Conservation (phyloP, 352 stramenopile genomes). For the Phytopythium vexans region DNA sequence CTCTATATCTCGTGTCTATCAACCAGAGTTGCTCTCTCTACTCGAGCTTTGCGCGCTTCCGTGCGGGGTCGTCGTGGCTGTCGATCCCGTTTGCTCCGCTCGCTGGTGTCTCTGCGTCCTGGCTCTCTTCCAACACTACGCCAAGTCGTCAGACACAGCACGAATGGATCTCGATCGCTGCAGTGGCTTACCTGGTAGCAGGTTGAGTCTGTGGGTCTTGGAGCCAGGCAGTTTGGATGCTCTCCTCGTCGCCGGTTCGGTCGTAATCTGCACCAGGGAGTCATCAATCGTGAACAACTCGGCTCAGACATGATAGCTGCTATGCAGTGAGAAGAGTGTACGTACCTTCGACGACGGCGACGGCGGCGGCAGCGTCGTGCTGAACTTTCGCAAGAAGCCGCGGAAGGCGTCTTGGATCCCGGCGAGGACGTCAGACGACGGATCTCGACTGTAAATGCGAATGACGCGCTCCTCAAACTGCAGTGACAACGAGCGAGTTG, state of each 20-base stretch:
- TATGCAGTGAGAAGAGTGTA: background rate
- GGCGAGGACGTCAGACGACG: constrained; percentile 39
- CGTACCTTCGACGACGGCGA: constrained; percentile 70
- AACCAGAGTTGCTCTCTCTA: too few relatives aligned
- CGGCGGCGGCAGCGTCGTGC: constrained; percentile 53
- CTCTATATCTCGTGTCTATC: too few relatives aligned
- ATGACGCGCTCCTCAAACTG: constrained; percentile 85
- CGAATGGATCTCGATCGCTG: too few relatives aligned
- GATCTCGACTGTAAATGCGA: constrained; percentile 70
- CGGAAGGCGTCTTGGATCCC: constrained; percentile 70
- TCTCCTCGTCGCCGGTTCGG: background rate
- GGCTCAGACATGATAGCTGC: background rate
- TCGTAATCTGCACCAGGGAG: background rate
- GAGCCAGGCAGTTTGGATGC: background rate
- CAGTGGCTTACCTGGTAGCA: constrained; percentile 2
- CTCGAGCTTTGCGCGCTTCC: too few relatives aligned
- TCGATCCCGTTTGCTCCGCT: too few relatives aligned
- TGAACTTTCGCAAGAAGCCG: constrained; percentile 57
- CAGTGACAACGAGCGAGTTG: background rate
- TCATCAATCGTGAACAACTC: too few relatives aligned
- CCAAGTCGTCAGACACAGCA: too few relatives aligned
- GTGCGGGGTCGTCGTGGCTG: too few relatives aligned
- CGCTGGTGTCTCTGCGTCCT: too few relatives aligned
- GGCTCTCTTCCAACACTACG: too few relatives aligned
- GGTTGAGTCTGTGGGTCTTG: constrained; percentile 1